Conservation (phyloP, 192 early-diverging fungal genomes). For the Umbelopsis vinacea region DNA sequence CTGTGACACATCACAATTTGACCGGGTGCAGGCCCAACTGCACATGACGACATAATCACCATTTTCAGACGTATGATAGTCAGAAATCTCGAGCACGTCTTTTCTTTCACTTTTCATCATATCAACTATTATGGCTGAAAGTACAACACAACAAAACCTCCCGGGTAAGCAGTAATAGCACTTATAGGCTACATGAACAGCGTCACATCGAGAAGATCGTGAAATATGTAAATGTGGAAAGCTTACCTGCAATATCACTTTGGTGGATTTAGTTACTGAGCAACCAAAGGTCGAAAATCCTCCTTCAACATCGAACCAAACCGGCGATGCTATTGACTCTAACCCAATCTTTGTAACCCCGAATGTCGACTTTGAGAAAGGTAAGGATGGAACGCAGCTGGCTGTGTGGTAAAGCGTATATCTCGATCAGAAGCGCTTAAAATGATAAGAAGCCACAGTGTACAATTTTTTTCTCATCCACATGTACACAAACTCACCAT, state of each 20-base stretch:
- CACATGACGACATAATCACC: conserved; percentile 10
- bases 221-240: too few species aligned
- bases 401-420: background rate
- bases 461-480: too few species aligned
- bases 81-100: background rate
- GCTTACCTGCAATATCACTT: background rate
- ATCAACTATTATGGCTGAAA: background rate
- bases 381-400: background rate
- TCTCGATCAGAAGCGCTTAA: too few species aligned
- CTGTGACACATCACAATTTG: conserved; percentile 22
- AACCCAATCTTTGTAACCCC: background rate
- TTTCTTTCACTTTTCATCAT: conserved; percentile 3
- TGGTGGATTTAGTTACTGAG: background rate
- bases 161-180: background rate
- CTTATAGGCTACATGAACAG: background rate
- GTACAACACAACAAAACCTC: background rate
- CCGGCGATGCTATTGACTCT: background rate
- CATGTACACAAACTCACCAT: too few species aligned
- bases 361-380: background rate
- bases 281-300: background rate
- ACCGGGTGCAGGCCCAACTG: background rate
- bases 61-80: conserved; percentile 3
- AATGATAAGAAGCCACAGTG: too few species aligned
- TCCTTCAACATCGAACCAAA: background rate
- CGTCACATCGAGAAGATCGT: background rate